Percentiles rank a stretch among this genome's conserved stretches.
Evolutionary conservation across 1,284 basidiomycete genomes (phyloP).

Genomic region (Tausonia pullulans): DNA sequence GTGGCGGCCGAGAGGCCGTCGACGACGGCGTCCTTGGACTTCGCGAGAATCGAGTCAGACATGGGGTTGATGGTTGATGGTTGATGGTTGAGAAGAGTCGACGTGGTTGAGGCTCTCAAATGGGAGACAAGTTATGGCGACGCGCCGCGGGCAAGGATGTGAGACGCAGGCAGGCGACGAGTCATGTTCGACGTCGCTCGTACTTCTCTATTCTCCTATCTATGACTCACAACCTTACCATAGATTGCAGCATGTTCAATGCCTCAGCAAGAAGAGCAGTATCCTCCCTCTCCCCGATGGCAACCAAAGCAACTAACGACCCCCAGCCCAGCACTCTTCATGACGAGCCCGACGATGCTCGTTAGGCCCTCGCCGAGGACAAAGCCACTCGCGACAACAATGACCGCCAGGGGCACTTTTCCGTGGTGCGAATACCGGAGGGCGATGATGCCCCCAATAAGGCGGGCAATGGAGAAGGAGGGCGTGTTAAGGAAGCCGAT

Average conservation of each 20-base stretch:
- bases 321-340: conserved; percentile 62
- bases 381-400: conserved; percentile 87
- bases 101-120: too few relatives aligned
- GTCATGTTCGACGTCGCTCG: too few relatives aligned
- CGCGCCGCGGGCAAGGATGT: too few relatives aligned
- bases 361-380: conserved; percentile 85
- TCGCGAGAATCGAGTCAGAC: conserved; percentile 22
- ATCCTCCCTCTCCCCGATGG: conserved; percentile 51
- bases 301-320: conserved; percentile 67
- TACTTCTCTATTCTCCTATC: too few relatives aligned
- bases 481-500: conserved; percentile 82
- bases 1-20: conserved; percentile 24
- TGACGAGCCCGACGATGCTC: conserved; percentile 64
- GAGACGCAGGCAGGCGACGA: too few relatives aligned
- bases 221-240: too few relatives aligned
- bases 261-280: conserved; percentile 13
- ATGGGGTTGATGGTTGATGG: conserved; percentile 10
- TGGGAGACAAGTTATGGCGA: too few relatives aligned
- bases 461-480: conserved; percentile 80
- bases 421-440: conserved; percentile 45
- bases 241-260: too few relatives aligned
- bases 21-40: conserved; percentile 23
- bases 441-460: conserved; percentile 77
- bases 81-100: too few relatives aligned
- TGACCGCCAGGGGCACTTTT: conserved; percentile 39